Evolutionary conservation across 2,329 filamentous ascomycete species (phyloP), one percentile per base, ranked within the genome.

Genomic region (Fusarium nematophilum): DNA sequence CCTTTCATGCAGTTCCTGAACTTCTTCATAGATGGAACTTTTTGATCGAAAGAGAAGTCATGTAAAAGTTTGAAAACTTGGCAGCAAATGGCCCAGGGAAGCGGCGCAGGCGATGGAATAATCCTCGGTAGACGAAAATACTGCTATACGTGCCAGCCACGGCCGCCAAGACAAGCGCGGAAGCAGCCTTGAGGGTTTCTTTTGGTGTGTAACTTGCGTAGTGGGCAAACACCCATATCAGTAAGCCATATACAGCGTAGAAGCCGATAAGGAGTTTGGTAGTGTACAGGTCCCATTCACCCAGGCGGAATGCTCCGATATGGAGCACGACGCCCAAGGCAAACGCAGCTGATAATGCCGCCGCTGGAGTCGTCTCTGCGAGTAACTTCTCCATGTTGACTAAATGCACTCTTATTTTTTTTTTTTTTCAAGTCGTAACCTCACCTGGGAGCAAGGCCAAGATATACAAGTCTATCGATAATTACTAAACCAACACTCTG

Each of bases 81-180:
- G 63, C 59, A 1, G 25, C 9, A 23, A 65, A 61, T 3, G 63
- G 63, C 0, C 63, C 62, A 0, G 63, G 63, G 10, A 65, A 65
- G 1, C 17, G 31, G 4, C 42, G 33, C 4, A 65, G 21, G 0
- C 48, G 52, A 21, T 66, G 62, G 11, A 65, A 65, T 2, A 54
- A 36, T 1, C 37, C 44, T 13, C 63, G 36, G 9, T 66, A 66
- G 1, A 25, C 8, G 0, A 65, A 8, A 0, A 56, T 38, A 4
- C 63, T 66, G n/a, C 9, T 29, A 2, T 44, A 27, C 3, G 50
- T 23, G 0, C 63, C 63, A 1, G 40, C 2, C 2, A 9, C 0
- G 13, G 49, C 44, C 2, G 34, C 18, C 7, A 7, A 23, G 6
- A 4, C 55, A 27, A 36, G 11, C 39, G 18, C 25, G 23, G 11